phyloP scores from a whole-genome alignment of 2,329 filamentous ascomycete species.

The Xylaria sp. region DNA sequence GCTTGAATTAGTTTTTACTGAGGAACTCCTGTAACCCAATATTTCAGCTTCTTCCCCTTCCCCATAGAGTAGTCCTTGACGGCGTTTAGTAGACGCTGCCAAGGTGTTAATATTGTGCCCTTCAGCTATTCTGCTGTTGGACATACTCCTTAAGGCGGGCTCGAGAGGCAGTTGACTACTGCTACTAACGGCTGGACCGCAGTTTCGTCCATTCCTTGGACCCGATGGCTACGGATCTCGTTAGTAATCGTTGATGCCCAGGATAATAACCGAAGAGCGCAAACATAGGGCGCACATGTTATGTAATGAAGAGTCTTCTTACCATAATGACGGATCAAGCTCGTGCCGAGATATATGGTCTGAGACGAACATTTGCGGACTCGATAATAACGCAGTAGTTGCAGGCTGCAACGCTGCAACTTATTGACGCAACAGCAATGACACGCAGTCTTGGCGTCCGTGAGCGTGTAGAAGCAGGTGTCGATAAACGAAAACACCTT shows the following conservation, averaged over 20 bases:
- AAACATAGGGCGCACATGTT: neutral
- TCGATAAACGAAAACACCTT: neutral
- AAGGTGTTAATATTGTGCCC: neutral
- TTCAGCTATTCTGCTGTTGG: neutral
- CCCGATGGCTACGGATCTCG: neutral
- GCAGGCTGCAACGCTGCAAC: neutral
- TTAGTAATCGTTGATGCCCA: neutral
- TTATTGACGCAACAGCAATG: neutral
- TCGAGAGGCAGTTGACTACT: neutral
- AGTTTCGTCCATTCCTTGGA: neutral
- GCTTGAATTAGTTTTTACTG: no score
- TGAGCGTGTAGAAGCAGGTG: neutral
- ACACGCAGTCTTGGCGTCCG: neutral
- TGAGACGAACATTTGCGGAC: neutral
- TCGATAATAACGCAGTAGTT: neutral
- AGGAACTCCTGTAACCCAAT: constrained; percentile 2
- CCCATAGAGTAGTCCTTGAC: neutral
- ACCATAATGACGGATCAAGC: constrained; percentile 1
- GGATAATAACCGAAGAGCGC: neutral
- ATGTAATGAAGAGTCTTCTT: neutral
- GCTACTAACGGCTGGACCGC: neutral
- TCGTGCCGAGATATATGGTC: neutral
- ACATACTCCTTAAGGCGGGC: neutral
- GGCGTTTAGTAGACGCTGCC: neutral
- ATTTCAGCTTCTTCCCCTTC: neutral